Evolutionary conservation across 2,329 filamentous ascomycete species (phyloP).

Genomic region (Epichloe festucae): DNA sequence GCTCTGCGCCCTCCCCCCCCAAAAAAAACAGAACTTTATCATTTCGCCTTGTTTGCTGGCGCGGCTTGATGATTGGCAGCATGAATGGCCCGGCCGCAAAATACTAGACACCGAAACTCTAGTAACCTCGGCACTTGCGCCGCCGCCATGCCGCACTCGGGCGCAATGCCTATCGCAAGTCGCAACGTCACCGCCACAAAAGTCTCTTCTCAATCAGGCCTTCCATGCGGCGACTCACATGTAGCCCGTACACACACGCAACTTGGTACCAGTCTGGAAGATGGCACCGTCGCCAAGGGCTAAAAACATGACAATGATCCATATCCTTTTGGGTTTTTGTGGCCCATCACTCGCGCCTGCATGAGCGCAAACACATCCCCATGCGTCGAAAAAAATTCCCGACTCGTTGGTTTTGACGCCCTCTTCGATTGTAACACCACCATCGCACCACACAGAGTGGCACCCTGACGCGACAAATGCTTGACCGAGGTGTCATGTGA

Average conservation of each 20-base stretch:
- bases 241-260: background rate
- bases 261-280: too few species aligned
- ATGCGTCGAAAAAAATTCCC: too few species aligned
- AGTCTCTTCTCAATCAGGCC: background rate
- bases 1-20: background rate
- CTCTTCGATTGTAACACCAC: background rate
- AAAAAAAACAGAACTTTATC: background rate
- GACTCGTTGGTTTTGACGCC: background rate
- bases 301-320: too few species aligned
- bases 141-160: background rate
- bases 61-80: background rate
- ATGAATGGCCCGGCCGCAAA: background rate
- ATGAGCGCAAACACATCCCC: too few species aligned
- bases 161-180: background rate
- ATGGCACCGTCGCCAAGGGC: too few species aligned
- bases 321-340: too few species aligned
- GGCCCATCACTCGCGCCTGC: too few species aligned
- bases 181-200: background rate
- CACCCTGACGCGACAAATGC: background rate
- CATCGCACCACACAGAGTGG: background rate
- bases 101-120: background rate
- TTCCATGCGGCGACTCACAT: background rate
- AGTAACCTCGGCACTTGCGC: background rate
- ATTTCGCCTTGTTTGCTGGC: background rate
- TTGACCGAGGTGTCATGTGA: background rate